Evolutionary conservation across 208 protist species (phyloP).

Genomic region (Strigomonas galati): DNA sequence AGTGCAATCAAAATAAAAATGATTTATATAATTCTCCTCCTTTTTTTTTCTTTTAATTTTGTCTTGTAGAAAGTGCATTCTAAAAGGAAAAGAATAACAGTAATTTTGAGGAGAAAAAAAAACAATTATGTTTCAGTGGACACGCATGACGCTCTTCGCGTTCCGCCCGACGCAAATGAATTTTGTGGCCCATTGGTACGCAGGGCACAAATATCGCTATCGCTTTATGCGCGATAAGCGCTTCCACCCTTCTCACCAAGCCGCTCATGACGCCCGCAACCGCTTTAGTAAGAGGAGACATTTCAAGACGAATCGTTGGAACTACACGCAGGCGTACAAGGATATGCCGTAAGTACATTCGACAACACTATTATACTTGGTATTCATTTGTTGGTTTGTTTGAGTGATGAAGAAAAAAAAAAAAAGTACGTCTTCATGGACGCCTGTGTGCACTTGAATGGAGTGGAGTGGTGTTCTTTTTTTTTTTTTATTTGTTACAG

Average conservation of each 20-base stretch:
- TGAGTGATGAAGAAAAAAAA: neutral
- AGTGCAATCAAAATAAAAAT: neutral
- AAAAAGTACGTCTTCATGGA: slow-evolving; percentile 5
- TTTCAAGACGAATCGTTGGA: slow-evolving; percentile 91
- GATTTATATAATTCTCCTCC: too few species aligned
- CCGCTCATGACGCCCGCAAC: slow-evolving; percentile 67
- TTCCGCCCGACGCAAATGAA: slow-evolving; percentile 45
- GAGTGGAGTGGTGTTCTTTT: too few species aligned
- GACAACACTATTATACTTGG: too few species aligned
- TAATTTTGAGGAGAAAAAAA: neutral
- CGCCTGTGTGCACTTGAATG: too few species aligned
- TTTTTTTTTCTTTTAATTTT: slow-evolving; percentile 5
- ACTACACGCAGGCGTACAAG: slow-evolving; percentile 89
- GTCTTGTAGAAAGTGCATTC: neutral
- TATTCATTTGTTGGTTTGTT: too few species aligned
- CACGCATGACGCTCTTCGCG: slow-evolving; percentile 29
- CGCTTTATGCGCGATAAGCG: slow-evolving; percentile 90
- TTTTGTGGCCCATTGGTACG: slow-evolving; percentile 85
- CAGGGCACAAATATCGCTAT: slow-evolving; percentile 79
- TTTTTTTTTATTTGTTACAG: slow-evolving; percentile 2
- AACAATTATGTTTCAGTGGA: slow-evolving; percentile 28
- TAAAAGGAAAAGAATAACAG: neutral
- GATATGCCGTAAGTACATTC: slow-evolving; percentile 84
- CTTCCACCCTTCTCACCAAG: slow-evolving; percentile 79
- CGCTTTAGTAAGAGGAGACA: slow-evolving; percentile 76